phyloP scores from a whole-genome alignment of 805 yeast genomes.

The Vanderwaltozyma yarrowii region DNA sequence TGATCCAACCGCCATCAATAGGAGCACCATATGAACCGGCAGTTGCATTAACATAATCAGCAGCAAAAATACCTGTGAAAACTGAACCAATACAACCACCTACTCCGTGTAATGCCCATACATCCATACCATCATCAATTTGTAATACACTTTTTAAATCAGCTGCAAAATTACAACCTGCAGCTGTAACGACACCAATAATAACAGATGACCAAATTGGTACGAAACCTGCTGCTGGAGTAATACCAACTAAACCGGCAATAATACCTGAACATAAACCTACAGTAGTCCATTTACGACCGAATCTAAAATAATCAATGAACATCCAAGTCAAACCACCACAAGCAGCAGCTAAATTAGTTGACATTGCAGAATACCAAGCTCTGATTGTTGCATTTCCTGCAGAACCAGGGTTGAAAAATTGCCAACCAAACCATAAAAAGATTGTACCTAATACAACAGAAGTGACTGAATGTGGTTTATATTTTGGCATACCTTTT shows the following conservation, averaged over 20 bases:
- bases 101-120: conserved; percentile 86
- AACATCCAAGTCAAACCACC: conserved; percentile 95
- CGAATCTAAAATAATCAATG: conserved; percentile 77
- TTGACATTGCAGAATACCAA: conserved; percentile 87
- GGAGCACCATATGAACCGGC: conserved; percentile 51
- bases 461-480: conserved; percentile 86
- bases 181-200: conserved; percentile 70
- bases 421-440: conserved; percentile 94
- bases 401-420: conserved; percentile 96
- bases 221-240: conserved; percentile 95
- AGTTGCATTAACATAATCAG: conserved; percentile 75
- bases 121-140: conserved; percentile 93
- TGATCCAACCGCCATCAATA: conserved; percentile 81
- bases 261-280: conserved; percentile 92
- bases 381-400: conserved; percentile 91
- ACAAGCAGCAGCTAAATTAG: conserved; percentile 85
- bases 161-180: conserved; percentile 76
- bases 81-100: conserved; percentile 83
- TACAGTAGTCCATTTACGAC: conserved; percentile 84
- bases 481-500: conserved; percentile 72
- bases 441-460: conserved; percentile 89
- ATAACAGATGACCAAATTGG: conserved; percentile 84
- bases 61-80: conserved; percentile 86
- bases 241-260: conserved; percentile 88
- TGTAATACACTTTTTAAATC: conserved; percentile 61